Base-by-base conservation (phyloP, 306 rosid species). In the Vicia villosa region DNA sequence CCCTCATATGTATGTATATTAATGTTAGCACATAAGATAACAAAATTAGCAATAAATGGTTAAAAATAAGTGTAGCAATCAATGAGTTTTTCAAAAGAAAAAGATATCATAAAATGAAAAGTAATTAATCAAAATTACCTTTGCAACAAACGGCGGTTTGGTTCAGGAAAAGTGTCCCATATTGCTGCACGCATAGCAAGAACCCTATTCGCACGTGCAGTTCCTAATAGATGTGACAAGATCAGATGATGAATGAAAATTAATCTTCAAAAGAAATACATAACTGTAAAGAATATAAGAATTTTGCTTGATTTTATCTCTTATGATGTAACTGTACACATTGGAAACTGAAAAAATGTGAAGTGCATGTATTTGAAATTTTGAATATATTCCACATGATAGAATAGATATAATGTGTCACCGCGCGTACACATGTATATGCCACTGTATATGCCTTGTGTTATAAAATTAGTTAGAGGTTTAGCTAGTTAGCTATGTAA, bases 131-230 rank as follows among this genome's bases (percentile, higher is more conserved):
- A 63, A 74, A 75, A 34, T 34, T 79, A 95, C 99, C 99, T 91
- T 81, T 95, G 97, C 75, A 95, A 80, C 70, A 95, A 74, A 56
- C 83, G 81, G 36, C 96, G 97, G 76, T 95, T 95, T 66, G 99
- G 99, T 80, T 95, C 99, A 0, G 99, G 99, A 72, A 95, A 95
- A 55, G 96, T 82, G 56, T 95, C 99, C 66, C 73, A 84, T 77
- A 95, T 87, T 77, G 99, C 91, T 17, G 84, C 76, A 19, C 97
- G 97, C 88, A 95, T 83, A 69, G 88, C 84, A 75, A 89, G 71
- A 63, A 91, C 81, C 86, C 97, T 84, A 74, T 45, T 62, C 69
- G 62, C 38, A 37, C 86, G 88, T 21, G 88, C 95, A 77, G 88
- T 82, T 69, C 96, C 99, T 95, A 77, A 77, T 22, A 69, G 63